Evolutionary conservation across 2,329 filamentous ascomycete genomes (phyloP).

Genomic region (Orbilia brochopaga): DNA sequence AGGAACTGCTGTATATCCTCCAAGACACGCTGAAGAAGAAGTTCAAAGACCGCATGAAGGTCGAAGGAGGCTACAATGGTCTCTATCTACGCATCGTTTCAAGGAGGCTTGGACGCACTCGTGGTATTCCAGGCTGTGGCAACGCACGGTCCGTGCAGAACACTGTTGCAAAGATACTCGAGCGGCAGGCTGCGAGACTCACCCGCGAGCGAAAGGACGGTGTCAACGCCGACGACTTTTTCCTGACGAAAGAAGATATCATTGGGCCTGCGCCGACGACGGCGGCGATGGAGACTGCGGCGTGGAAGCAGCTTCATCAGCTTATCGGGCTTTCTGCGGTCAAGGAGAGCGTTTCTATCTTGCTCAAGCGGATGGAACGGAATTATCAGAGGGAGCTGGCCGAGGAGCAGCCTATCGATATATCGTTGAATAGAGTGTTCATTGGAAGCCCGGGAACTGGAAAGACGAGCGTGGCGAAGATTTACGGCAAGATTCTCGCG

Average conservation of each 20-base stretch:
- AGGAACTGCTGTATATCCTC: slow-evolving; percentile 70
- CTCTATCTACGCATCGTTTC: slow-evolving; percentile 70
- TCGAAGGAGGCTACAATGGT: slow-evolving; percentile 67
- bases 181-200: slow-evolving; percentile 68
- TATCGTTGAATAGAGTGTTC: slow-evolving; percentile 72
- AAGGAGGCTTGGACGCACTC: slow-evolving; percentile 67
- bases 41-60: slow-evolving; percentile 65
- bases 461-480: slow-evolving; percentile 75
- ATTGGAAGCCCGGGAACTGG: slow-evolving; percentile 76
- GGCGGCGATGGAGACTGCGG: slow-evolving; percentile 61
- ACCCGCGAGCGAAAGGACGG: slow-evolving; percentile 60
- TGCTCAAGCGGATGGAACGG: slow-evolving; percentile 67
- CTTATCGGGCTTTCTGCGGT: slow-evolving; percentile 68
- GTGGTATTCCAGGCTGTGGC: slow-evolving; percentile 72
- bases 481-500: slow-evolving; percentile 72
- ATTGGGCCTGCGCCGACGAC: slow-evolving; percentile 71
- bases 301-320: slow-evolving; percentile 66
- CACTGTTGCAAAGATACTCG: slow-evolving; percentile 62
- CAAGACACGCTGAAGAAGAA: slow-evolving; percentile 63
- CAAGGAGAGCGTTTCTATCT: slow-evolving; percentile 66
- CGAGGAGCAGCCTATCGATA: slow-evolving; percentile 67
- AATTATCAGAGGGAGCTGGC: slow-evolving; percentile 72
- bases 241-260: slow-evolving; percentile 71
- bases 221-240: slow-evolving; percentile 63
- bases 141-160: slow-evolving; percentile 76